These are phyloP conservation scores for Populus trichocarpa DNA, from an alignment of 441 rosid species.

Conservation along the genomic window DNA sequence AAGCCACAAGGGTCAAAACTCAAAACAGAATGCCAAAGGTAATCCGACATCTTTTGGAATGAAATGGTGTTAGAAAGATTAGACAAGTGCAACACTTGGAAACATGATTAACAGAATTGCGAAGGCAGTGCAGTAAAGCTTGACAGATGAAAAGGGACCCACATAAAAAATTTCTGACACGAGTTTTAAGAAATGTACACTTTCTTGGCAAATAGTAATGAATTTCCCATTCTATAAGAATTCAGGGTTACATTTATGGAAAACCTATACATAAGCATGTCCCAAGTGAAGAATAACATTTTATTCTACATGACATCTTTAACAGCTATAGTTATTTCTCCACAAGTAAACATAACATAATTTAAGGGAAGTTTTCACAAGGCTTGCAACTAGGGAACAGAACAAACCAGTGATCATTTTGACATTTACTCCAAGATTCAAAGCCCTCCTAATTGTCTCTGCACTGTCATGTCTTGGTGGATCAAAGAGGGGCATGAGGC, in stretches of 20 bases:
- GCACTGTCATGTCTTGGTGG: constrained; percentile 99
- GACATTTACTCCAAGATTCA: constrained; percentile 93
- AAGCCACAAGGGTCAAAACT: constrained; percentile 21
- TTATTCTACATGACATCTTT: neutral
- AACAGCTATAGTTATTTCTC: neutral
- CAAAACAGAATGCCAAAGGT: neutral
- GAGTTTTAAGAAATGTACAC: neutral
- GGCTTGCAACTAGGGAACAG: constrained; percentile 12
- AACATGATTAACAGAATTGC: neutral
- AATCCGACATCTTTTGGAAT: neutral
- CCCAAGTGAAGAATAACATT: neutral
- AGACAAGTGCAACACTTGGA: neutral
- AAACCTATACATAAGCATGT: neutral
- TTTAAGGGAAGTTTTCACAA: neutral
- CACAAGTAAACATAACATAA: neutral
- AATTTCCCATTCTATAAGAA: neutral
- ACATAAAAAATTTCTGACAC: neutral
- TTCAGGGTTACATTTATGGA: neutral
- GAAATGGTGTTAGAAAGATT: neutral
- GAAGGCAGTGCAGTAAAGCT: neutral
- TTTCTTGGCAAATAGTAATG: neutral
- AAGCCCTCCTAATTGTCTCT: constrained; percentile 86
- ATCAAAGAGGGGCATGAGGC: constrained; percentile 96
- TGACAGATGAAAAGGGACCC: neutral
- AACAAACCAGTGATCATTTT: constrained; percentile 90